phyloP scores from a whole-genome alignment of 129 eudicot genomes.

The Centaurea solstitialis region DNA sequence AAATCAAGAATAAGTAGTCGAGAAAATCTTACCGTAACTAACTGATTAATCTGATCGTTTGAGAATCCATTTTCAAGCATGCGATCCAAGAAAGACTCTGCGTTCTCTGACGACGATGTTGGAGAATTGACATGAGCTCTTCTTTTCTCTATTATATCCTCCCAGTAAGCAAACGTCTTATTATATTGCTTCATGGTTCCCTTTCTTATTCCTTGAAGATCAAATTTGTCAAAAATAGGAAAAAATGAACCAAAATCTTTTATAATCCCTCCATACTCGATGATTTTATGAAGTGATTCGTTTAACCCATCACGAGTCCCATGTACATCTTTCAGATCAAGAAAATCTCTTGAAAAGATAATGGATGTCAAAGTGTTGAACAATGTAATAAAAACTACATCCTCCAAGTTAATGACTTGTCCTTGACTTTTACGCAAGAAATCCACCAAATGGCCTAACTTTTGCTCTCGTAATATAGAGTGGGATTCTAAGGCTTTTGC shows the following conservation, averaged over 20 bases:
- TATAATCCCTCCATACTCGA: not conserved
- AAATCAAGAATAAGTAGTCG: not conserved
- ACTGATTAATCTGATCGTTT: not conserved
- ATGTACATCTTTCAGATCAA: not conserved
- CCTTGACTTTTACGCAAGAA: constrained; percentile 22
- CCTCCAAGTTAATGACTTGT: constrained; percentile 19
- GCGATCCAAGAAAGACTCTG: constrained; percentile 11
- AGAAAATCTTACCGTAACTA: not conserved
- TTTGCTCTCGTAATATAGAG: constrained; percentile 12
- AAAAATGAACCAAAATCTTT: constrained; percentile 29
- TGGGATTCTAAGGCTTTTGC: constrained; percentile 25
- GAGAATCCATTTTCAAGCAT: constrained; percentile 5
- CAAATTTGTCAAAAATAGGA: constrained; percentile 23
- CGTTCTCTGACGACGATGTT: not conserved
- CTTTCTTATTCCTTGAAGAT: constrained; percentile 33
- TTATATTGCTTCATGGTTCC: not conserved
- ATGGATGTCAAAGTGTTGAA: constrained; percentile 6
- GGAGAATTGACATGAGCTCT: not conserved
- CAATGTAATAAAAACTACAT: not conserved
- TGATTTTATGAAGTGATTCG: not conserved
- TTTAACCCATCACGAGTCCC: constrained; percentile 9
- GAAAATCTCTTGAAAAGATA: constrained; percentile 1
- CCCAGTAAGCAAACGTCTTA: constrained; percentile 8
- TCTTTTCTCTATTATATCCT: constrained; percentile 27
- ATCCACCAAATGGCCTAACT: constrained; percentile 13